Evolutionary conservation across 1,284 basidiomycete species (phyloP), one percentile per base, ranked within the genome.

Genomic region (Puccinia brachypodii): DNA sequence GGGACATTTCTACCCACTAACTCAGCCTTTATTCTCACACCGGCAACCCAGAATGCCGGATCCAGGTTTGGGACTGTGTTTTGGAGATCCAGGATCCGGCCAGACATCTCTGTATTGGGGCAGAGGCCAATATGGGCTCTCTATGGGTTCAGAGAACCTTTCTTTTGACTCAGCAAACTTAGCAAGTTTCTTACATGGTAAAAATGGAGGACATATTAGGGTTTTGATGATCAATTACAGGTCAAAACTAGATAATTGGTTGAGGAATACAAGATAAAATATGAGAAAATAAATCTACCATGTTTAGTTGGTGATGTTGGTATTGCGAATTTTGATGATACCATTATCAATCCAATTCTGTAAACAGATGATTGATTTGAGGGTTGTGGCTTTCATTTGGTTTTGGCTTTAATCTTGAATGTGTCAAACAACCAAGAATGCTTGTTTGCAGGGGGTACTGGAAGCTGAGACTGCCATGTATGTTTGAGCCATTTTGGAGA

Each of bases 401-500:
- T 66, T 66, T 28, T 33, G 62, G 22, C 22, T 66, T 28, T 66
- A 66, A 40, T 16, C 25, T 66, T 66, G 62, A 28, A 71, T 50
- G n/a, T 71, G 40, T 71, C 69, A n/a, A n/a, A 47, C 72, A 38
- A 53, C 28, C 2, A 50, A 74, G 25, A 74, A 58, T 31, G 50
- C 31, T 36, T 50, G 44, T 38, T 74, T 50, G 38, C 42, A 74
- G 16, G 72, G 50, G 31, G 72, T 38, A 38, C 50, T 56, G 8
- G 50, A 50, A n/a, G 72, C 72, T 7, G 72, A 16, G 22, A 58
- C 50, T 16, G 72, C 47, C 14, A 74, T 13, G 72, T 74, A 74
- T 56, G 44, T 40, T 31, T 19, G n/a, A 40, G 72, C 72, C 72
- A 74, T 74, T 3, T 40, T 31, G 3, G 72, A 44, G 16, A 74